phyloP scores from a whole-genome alignment of 2,329 filamentous ascomycete genomes.

The Teratosphaeria gauchensis region DNA sequence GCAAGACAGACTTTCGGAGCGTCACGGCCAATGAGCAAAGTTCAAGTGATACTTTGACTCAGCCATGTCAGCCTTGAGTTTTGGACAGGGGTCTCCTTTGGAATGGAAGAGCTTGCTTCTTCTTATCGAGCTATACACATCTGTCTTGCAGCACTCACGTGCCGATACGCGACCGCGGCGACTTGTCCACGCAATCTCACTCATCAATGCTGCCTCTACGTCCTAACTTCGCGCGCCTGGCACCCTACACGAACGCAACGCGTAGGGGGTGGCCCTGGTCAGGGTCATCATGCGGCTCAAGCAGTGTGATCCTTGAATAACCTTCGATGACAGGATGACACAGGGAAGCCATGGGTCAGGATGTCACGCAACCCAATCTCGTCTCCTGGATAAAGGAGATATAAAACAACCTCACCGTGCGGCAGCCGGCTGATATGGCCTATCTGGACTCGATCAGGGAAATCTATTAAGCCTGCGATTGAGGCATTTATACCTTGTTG shows the following conservation, averaged over 20 bases:
- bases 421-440: not conserved
- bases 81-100: not conserved
- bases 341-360: not conserved
- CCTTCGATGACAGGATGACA: not conserved
- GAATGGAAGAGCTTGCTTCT: not conserved
- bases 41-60: not conserved
- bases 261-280: not conserved
- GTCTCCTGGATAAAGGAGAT: not conserved
- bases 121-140: not conserved
- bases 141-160: not conserved
- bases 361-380: not conserved
- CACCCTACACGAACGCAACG: not conserved
- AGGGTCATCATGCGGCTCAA: not conserved
- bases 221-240: not conserved
- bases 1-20: not conserved
- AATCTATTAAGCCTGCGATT: not conserved
- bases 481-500: too few species aligned
- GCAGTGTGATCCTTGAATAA: not conserved
- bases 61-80: not conserved
- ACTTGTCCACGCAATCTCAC: not conserved
- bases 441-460: too few species aligned
- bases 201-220: too few species aligned
- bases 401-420: not conserved
- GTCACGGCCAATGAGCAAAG: not conserved
- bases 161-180: not conserved